Evolutionary conservation across 768 basidiomycete species (phyloP).

Genomic region (Neoboletus magnificus): DNA sequence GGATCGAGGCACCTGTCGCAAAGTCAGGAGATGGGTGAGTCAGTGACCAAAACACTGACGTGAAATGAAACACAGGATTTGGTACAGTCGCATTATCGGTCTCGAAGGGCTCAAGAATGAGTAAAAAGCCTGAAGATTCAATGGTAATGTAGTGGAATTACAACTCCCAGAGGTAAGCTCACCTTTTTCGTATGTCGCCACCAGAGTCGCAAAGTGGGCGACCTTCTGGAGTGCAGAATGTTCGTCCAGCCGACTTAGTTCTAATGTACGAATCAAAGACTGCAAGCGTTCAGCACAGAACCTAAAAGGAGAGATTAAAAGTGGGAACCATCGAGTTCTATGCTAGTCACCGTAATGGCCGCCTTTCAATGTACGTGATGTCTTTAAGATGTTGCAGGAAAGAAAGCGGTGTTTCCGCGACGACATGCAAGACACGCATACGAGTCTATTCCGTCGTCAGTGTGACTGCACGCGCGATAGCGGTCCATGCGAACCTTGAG

Average conservation of each 20-base stretch:
- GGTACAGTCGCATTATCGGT: conserved; percentile 98
- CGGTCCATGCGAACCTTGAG: conserved; percentile 62
- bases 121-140: conserved; percentile 69
- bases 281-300: conserved; percentile 97
- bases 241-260: conserved; percentile 88
- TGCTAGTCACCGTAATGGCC: conserved; percentile 76
- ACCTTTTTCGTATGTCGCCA: conserved; percentile 98
- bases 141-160: not conserved
- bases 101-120: conserved; percentile 97
- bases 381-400: conserved; percentile 98
- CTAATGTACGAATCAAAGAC: conserved; percentile 88
- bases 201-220: conserved; percentile 92
- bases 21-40: conserved; percentile 7
- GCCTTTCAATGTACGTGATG: conserved; percentile 94
- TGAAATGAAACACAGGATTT: conserved; percentile 97
- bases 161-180: conserved; percentile 3
- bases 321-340: not conserved
- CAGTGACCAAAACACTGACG: conserved; percentile 45
- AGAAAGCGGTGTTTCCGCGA: conserved; percentile 95
- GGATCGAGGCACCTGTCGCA: conserved; percentile 86
- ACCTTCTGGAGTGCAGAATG: conserved; percentile 91
- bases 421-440: conserved; percentile 99
- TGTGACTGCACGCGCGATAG: not conserved
- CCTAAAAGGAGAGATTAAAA: conserved; percentile 38
- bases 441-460: conserved; percentile 57